phyloP scores from a whole-genome alignment of 768 basidiomycete species.

The Kwoniella europaea region DNA sequence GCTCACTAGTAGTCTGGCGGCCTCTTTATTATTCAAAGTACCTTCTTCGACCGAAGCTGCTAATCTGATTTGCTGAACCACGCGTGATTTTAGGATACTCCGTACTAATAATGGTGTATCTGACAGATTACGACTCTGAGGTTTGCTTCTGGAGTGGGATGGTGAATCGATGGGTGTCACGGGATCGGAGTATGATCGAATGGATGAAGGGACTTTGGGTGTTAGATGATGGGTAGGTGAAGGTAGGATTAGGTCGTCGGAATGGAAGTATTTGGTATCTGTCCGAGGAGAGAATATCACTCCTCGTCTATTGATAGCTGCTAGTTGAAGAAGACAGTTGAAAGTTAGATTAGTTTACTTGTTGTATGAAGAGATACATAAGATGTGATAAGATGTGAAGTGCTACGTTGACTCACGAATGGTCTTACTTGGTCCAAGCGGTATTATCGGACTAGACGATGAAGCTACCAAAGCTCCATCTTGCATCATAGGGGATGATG shows the following conservation, averaged over 20 bases:
- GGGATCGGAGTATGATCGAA: slow-evolving; percentile 38
- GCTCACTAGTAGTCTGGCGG: slow-evolving; percentile 42
- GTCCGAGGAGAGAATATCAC: slow-evolving; percentile 42
- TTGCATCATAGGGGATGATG: slow-evolving; percentile 20
- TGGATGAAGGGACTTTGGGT: slow-evolving; percentile 31
- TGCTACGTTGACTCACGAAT: slow-evolving; percentile 32
- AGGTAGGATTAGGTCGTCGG: slow-evolving; percentile 40
- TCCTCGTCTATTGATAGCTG: slow-evolving; percentile 21
- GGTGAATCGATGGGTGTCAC: slow-evolving; percentile 18
- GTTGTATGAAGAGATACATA: background rate
- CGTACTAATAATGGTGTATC: slow-evolving; percentile 20
- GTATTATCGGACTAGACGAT: slow-evolving; percentile 25
- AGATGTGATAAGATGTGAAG: background rate
- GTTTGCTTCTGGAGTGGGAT: slow-evolving; percentile 17
- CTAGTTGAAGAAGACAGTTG: background rate
- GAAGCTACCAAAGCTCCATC: slow-evolving; percentile 17
- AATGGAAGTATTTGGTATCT: slow-evolving; percentile 41
- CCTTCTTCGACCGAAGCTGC: slow-evolving; percentile 53
- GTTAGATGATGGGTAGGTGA: slow-evolving; percentile 16
- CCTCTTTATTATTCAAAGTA: slow-evolving; percentile 53
- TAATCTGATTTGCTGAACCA: slow-evolving; percentile 40
- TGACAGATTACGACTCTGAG: slow-evolving; percentile 22
- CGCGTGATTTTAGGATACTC: slow-evolving; percentile 39
- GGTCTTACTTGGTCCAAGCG: slow-evolving; percentile 32
- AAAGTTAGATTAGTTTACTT: background rate